Evolutionary conservation across 306 rosid species (phyloP).

Genomic region (Pterocarpus santalinus): DNA sequence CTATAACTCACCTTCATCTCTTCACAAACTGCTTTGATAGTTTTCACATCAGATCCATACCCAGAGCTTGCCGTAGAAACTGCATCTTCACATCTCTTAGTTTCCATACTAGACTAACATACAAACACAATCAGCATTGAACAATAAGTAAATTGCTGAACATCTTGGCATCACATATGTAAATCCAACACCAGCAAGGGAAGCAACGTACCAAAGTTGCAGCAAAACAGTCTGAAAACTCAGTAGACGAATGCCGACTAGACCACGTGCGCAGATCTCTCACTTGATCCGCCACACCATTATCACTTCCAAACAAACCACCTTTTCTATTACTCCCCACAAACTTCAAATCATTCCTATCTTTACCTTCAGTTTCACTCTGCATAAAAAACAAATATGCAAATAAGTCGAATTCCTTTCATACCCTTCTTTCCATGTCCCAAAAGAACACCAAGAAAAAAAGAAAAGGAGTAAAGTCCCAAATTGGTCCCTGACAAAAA

Average conservation of each 20-base stretch:
- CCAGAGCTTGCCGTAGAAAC: slow-evolving; percentile 66
- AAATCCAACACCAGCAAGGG: neutral
- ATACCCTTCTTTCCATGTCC: neutral
- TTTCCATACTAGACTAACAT: slow-evolving; percentile 56
- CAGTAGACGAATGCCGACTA: slow-evolving; percentile 58
- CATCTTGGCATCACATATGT: neutral
- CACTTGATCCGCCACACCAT: slow-evolving; percentile 48
- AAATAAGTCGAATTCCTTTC: slow-evolving; percentile 26
- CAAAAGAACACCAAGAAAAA: slow-evolving; percentile 1
- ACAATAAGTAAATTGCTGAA: slow-evolving; percentile 30
- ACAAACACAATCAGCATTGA: slow-evolving; percentile 38
- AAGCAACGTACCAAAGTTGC: slow-evolving; percentile 55
- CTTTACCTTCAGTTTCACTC: slow-evolving; percentile 81
- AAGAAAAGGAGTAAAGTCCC: neutral
- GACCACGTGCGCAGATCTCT: slow-evolving; percentile 63
- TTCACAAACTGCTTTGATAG: slow-evolving; percentile 71
- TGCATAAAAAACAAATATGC: slow-evolving; percentile 50
- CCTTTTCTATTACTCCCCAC: slow-evolving; percentile 53
- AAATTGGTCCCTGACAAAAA: no score
- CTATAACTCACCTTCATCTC: slow-evolving; percentile 64
- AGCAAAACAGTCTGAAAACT: slow-evolving; percentile 54
- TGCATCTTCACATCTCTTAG: slow-evolving; percentile 56
- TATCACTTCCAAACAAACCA: slow-evolving; percentile 52
- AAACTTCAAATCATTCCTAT: slow-evolving; percentile 45
- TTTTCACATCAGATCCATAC: slow-evolving; percentile 72